These are phyloP conservation scores for Prunus fruticosa DNA, from an alignment of 306 rosid genomes.

Conservation along the genomic window DNA sequence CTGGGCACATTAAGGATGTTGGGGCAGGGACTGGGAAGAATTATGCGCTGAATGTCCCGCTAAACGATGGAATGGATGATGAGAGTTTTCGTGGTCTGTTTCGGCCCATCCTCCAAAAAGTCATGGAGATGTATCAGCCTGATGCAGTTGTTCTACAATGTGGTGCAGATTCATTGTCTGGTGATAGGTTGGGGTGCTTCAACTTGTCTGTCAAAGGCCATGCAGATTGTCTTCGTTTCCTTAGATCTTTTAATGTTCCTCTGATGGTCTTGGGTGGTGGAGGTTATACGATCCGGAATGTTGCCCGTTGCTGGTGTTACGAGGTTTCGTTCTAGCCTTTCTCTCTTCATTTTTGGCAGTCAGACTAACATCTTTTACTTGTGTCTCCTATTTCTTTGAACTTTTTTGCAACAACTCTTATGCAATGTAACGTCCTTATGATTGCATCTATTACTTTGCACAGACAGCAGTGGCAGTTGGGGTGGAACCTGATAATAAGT, in stretches of 20 bases:
- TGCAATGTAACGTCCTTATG: not conserved
- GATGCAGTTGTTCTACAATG: slow-evolving; percentile 91
- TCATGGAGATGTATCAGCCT: slow-evolving; percentile 83
- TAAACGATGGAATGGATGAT: slow-evolving; percentile 86
- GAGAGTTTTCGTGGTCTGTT: slow-evolving; percentile 72
- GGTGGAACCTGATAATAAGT: slow-evolving; percentile 83
- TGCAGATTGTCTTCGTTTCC: slow-evolving; percentile 82
- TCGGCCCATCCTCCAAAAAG: slow-evolving; percentile 68
- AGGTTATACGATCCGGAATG: slow-evolving; percentile 88
- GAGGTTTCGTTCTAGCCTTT: slow-evolving; percentile 47
- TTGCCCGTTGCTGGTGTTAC: slow-evolving; percentile 97
- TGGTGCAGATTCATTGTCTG: slow-evolving; percentile 89
- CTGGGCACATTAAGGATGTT: slow-evolving; percentile 73
- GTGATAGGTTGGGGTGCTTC: slow-evolving; percentile 90
- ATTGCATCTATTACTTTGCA: slow-evolving; percentile 25
- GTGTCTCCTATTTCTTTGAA: not conserved
- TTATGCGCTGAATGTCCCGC: slow-evolving; percentile 78
- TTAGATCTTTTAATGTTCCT: slow-evolving; percentile 83
- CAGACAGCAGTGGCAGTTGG: slow-evolving; percentile 97
- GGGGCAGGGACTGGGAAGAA: slow-evolving; percentile 76
- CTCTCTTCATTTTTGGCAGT: slow-evolving; percentile 5
- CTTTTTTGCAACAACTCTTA: not conserved
- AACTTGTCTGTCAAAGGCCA: slow-evolving; percentile 89
- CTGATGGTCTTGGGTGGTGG: slow-evolving; percentile 92
- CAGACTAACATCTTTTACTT: slow-evolving; percentile 10